Evolutionary conservation across 2,329 filamentous ascomycete species (phyloP).

Genomic region (Fusarium chuoi): DNA sequence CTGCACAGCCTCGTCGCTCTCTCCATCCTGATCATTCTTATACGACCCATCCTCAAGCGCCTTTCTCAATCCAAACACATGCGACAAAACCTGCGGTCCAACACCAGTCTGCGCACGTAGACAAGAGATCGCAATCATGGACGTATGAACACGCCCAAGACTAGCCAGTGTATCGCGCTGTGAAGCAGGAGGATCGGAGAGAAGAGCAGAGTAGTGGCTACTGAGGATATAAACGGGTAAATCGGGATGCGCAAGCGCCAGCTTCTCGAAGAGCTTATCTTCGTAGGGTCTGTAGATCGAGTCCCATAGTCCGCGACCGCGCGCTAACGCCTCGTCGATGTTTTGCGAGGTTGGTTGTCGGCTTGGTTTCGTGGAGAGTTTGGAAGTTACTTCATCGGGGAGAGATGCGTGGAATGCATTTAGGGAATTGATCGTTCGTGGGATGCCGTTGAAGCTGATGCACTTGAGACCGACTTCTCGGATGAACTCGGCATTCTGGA

Average conservation of each 20-base stretch:
- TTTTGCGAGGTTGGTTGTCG: constrained; percentile 63
- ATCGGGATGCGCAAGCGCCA: constrained; percentile 82
- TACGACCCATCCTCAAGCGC: constrained; percentile 74
- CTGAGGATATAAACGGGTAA: constrained; percentile 82
- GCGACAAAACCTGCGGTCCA: constrained; percentile 82
- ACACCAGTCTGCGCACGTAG: constrained; percentile 83
- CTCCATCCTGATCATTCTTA: constrained; percentile 47
- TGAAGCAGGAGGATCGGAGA: constrained; percentile 71
- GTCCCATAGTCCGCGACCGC: constrained; percentile 77
- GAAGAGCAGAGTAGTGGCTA: constrained; percentile 77
- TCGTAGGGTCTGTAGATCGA: constrained; percentile 81
- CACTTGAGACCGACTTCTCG: constrained; percentile 80
- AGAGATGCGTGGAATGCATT: constrained; percentile 75
- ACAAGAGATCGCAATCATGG: constrained; percentile 78
- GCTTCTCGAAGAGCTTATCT: constrained; percentile 74
- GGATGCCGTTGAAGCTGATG: constrained; percentile 84
- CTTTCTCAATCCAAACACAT: constrained; percentile 84
- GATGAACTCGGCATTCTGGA: constrained; percentile 74
- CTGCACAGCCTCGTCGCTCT: constrained; percentile 49
- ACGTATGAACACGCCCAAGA: constrained; percentile 77
- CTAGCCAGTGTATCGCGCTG: constrained; percentile 57
- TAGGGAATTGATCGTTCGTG: constrained; percentile 84
- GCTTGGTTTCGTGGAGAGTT: constrained; percentile 67
- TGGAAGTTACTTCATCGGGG: constrained; percentile 62
- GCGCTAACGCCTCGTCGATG: constrained; percentile 62